Evolutionary conservation across 163 green algal species (phyloP).

Genomic region (Coccomyxa subellipsoidea): DNA sequence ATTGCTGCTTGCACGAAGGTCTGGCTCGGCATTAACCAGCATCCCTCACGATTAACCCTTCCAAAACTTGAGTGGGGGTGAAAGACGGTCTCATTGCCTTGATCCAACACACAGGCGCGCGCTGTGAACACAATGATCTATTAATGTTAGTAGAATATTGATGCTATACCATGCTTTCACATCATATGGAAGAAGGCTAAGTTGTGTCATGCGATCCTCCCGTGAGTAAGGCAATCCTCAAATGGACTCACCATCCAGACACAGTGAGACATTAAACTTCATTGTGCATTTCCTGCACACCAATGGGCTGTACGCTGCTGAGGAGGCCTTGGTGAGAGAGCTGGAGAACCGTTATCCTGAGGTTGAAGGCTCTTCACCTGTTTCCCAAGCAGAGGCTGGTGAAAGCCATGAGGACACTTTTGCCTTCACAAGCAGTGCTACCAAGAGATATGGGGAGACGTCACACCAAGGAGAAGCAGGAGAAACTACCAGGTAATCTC

Average conservation of each 20-base stretch:
- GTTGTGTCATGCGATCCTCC: not conserved
- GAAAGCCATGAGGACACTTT: not conserved
- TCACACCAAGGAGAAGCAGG: not conserved
- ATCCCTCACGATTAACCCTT: not conserved
- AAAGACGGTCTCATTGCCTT: not conserved
- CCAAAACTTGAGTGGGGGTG: not conserved
- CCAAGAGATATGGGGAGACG: not conserved
- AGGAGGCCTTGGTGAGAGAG: constrained; percentile 29
- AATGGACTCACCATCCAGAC: not conserved
- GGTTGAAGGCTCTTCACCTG: not conserved
- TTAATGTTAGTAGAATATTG: not conserved
- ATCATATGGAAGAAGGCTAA: not conserved
- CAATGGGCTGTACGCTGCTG: constrained; percentile 32
- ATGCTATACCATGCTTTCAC: not conserved
- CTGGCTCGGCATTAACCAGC: not conserved
- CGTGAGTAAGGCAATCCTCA: not conserved
- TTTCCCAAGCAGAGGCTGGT: not conserved
- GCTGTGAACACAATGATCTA: not conserved
- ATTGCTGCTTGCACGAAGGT: too few species aligned
- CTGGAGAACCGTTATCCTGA: constrained; percentile 32
- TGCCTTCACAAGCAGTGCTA: not conserved
- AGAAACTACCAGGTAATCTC: not conserved
- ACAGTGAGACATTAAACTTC: constrained; percentile 23
- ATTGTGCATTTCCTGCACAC: constrained; percentile 27
- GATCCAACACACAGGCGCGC: not conserved